Conservation (phyloP, 805 yeast genomes). For the Candida corydali region DNA sequence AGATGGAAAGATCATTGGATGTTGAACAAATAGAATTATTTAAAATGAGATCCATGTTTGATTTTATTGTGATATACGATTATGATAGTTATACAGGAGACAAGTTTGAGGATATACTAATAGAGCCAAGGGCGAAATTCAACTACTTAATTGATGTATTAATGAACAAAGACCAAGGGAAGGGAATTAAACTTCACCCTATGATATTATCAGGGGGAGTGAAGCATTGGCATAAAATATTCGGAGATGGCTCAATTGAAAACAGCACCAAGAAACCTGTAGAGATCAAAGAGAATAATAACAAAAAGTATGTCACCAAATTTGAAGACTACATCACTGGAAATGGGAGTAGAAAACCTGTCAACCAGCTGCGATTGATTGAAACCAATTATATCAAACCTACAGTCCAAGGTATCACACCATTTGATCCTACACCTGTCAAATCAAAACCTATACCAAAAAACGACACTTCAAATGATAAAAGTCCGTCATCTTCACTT, state of each 20-base stretch:
- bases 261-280: constrained; percentile 13
- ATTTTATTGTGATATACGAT: constrained; percentile 65
- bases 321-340: constrained; percentile 29
- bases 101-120: constrained; percentile 33
- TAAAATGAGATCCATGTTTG: constrained; percentile 49
- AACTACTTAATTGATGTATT: constrained; percentile 37
- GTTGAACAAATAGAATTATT: constrained; percentile 53
- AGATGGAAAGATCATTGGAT: constrained; percentile 63
- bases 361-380: background rate
- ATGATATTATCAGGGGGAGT: constrained; percentile 36
- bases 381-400: constrained; percentile 4
- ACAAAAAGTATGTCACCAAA: constrained; percentile 20
- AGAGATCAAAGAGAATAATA: constrained; percentile 11
- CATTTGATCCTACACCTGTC: background rate
- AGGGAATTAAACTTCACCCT: constrained; percentile 29
- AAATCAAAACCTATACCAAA: background rate
- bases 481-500: background rate
- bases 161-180: constrained; percentile 28
- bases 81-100: constrained; percentile 31
- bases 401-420: background rate
- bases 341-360: constrained; percentile 12
- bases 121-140: constrained; percentile 53
- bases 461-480: background rate
- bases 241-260: constrained; percentile 23
- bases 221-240: constrained; percentile 25